Base-by-base conservation (phyloP, 805 yeast species). In the Candida morakotiae region DNA sequence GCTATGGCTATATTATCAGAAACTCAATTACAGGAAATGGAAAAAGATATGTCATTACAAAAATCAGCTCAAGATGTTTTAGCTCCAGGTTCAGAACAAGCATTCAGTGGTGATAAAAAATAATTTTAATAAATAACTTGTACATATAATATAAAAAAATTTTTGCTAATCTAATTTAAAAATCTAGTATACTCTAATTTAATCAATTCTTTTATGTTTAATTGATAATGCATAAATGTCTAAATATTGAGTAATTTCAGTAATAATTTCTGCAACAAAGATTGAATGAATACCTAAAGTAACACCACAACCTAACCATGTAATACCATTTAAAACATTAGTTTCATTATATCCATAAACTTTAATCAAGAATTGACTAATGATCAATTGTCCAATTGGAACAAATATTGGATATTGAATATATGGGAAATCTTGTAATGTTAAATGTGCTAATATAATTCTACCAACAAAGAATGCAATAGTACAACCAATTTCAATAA, bases 1-100 rank as follows among this genome's bases (percentile, higher is more conserved):
- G 81, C 96, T 7, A 71, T 93, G 52, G 83, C 96, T 37, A 85
- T 93, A 51, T 73, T 93, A 53, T 81, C 88, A 43, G 97, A 91
- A 69, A 94, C 88, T 59, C 97, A 91, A 70, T 76, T 89, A 60
- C 79, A 82, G 58, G 97, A 89, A 69, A 76, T 87, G 82, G 97
- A 89, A 71, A 87, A 85, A 70, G 93, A 88, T 58, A 81, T 87
- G 74, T 79, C 83, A 41, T 67, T 83, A 55, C 91, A 83, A 62
- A 83, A 81, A 60, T 81, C 83, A 44, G 83, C 88, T 18, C 81
- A 77, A 53, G 88, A 81, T 41, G 75, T 83, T 31, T 66, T 84
- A 52, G 83, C 87, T 29, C 80, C 83, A 44, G 84, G 85, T 44
- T 73, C 80, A 28, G 77, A 71, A 53, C 64, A 63, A 31, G 73